Evolutionary conservation across 805 yeast species (phyloP), one percentile per base, ranked within the genome.

Genomic region (Pichia membranifaciens): DNA sequence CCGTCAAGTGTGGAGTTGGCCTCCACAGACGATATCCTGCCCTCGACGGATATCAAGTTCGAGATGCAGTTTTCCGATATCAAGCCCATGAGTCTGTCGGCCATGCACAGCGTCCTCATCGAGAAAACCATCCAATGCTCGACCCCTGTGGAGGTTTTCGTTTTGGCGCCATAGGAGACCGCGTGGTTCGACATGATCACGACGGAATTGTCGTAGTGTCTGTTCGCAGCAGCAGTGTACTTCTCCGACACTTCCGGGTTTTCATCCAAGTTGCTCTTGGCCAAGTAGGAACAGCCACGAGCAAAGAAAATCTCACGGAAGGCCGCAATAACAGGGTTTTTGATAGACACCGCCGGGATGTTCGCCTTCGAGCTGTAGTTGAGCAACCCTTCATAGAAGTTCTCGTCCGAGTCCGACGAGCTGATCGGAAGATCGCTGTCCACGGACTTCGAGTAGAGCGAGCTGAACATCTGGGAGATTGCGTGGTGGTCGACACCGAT

Each of bases 81-180:
- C 54, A 62, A 20, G 50, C 59, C 51, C 55, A 63, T 17, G 58
- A 62, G 55, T 43, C 68, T 65, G 31, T 71, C 66, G 12, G 73
- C 60, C 4, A 65, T 51, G 47, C 74, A 68, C 37, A 73, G 50
- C 38, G 66, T 51, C 43, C 70, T 69, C n/a, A 69, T 65, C 2
- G 73, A 70, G n/a, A 70, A 67, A 29, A 68, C 54, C 2, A 70
- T 50, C 79, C 78, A 74, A 31, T 35, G 35, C 20, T 43, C 49
- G 38, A 35, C 4, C 29, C 29, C 17, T 35, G 7, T 17, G 15
- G 5, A 16, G 2, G 25, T 9, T 16, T 15, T 13, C 34, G 9
- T 34, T 10, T 38, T 41, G 3, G 23, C 16, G 16, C 32, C 17
- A 16, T 22, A 35, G n/a, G 31, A 33, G n/a, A 4, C 20, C 16